Percentiles rank a stretch among this genome's conserved stretches.
Conservation (phyloP, 2,329 filamentous ascomycete genomes). For the Diplodia mutila region DNA sequence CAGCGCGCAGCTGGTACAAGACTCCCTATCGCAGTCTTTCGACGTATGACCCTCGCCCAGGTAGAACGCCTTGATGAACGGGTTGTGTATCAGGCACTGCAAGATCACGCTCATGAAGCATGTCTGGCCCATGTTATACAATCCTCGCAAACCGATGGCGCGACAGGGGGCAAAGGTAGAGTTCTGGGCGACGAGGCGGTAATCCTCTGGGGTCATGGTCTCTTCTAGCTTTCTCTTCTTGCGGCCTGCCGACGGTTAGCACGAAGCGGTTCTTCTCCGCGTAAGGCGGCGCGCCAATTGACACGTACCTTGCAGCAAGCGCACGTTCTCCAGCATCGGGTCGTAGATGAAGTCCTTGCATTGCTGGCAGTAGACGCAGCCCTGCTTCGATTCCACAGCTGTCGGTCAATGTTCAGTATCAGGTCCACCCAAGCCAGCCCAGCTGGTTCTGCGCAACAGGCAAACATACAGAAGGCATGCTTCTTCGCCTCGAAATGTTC, state of each 20-base stretch:
- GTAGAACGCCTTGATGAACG: conserved; percentile 87
- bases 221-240: conserved; percentile 80
- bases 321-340: conserved; percentile 75
- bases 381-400: conserved; percentile 79
- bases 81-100: conserved; percentile 92
- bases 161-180: conserved; percentile 80
- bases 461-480: conserved; percentile 70
- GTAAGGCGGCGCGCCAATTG: background rate
- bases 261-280: background rate
- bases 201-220: conserved; percentile 65
- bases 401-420: conserved; percentile 31
- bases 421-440: conserved; percentile 10
- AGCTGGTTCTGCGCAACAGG: background rate
- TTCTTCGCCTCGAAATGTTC: conserved; percentile 70
- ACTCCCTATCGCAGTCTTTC: conserved; percentile 66
- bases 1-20: conserved; percentile 64
- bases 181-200: conserved; percentile 76
- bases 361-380: conserved; percentile 77
- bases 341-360: conserved; percentile 85
- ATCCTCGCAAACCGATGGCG: conserved; percentile 83
- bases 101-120: conserved; percentile 98
- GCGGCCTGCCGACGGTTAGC: conserved; percentile 31
- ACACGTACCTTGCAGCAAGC: conserved; percentile 67
- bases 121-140: conserved; percentile 98
- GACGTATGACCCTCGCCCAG: conserved; percentile 86